Conservation (phyloP, 108 stramenopile species). For the Discostella stelligeroides region DNA sequence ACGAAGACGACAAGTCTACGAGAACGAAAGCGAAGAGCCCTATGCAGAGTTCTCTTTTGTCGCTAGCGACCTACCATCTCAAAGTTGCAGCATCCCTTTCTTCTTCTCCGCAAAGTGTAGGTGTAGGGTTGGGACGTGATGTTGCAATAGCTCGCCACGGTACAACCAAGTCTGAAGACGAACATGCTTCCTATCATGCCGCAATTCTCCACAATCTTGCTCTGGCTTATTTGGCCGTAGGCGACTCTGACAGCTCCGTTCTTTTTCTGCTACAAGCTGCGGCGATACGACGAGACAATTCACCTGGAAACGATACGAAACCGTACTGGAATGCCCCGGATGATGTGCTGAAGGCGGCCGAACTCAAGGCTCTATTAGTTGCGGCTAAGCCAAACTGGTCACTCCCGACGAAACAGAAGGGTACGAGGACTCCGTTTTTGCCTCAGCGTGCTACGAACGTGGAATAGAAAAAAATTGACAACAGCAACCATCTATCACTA, state of each 20-base stretch:
- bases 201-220: conserved; percentile 45
- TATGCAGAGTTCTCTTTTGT: conserved; percentile 24
- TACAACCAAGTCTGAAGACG: conserved; percentile 9
- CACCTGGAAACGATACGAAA: neutral
- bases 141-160: neutral
- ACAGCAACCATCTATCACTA: too few relatives aligned
- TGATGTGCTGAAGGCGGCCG: conserved; percentile 29
- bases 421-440: conserved; percentile 8
- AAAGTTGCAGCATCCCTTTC: conserved; percentile 36
- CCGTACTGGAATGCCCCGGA: conserved; percentile 31
- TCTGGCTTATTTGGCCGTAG: conserved; percentile 28
- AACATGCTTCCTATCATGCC: conserved; percentile 16
- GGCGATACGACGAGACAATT: conserved; percentile 22
- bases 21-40: neutral
- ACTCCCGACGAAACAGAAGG: conserved; percentile 14
- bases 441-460: neutral
- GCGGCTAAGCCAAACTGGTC: conserved; percentile 9
- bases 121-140: neutral
- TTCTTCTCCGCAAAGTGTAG: neutral
- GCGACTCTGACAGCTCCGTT: conserved; percentile 26
- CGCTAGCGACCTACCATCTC: conserved; percentile 40
- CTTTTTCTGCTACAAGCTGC: conserved; percentile 28
- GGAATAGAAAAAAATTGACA: neutral
- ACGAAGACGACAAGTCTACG: conserved; percentile 1
- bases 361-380: conserved; percentile 31